These are phyloP conservation scores for Maudiozyma humilis DNA, from an alignment of 1,139 yeast genomes.

Conservation along the genomic window DNA sequence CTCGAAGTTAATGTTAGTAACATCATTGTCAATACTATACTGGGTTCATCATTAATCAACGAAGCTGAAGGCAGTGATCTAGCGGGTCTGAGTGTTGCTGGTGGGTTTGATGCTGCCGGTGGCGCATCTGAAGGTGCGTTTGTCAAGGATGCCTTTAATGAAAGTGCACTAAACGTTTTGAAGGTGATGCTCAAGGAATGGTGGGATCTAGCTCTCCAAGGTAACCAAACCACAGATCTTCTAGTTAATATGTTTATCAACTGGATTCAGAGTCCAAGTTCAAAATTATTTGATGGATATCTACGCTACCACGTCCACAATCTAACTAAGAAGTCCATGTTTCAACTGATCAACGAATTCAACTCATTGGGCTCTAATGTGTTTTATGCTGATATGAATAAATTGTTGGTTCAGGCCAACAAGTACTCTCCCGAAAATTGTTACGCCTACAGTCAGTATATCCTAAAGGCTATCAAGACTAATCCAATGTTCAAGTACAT, in stretches of 20 bases:
- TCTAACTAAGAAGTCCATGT: slow-evolving; percentile 71
- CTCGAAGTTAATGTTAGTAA: slow-evolving; percentile 75
- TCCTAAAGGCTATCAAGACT: slow-evolving; percentile 69
- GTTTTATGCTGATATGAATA: slow-evolving; percentile 74
- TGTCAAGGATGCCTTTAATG: slow-evolving; percentile 74
- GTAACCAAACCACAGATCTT: slow-evolving; percentile 68
- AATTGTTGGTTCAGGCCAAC: slow-evolving; percentile 62
- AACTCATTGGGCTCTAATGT: slow-evolving; percentile 67
- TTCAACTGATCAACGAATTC: slow-evolving; percentile 77
- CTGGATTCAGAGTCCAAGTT: slow-evolving; percentile 78
- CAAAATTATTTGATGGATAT: slow-evolving; percentile 67
- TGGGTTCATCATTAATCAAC: slow-evolving; percentile 74
- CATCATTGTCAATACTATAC: slow-evolving; percentile 72
- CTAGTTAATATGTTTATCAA: slow-evolving; percentile 75
- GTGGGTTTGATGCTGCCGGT: slow-evolving; percentile 16
- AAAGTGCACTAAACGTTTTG: slow-evolving; percentile 62
- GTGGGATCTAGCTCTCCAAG: slow-evolving; percentile 87
- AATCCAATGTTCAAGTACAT: slow-evolving; percentile 77
- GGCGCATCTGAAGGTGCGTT: slow-evolving; percentile 34
- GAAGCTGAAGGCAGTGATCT: slow-evolving; percentile 87
- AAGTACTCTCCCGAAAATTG: slow-evolving; percentile 80
- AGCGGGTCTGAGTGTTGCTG: slow-evolving; percentile 38
- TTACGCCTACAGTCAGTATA: slow-evolving; percentile 86
- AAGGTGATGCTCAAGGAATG: slow-evolving; percentile 73
- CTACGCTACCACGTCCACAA: slow-evolving; percentile 84